Evolutionary conservation across 306 rosid genomes (phyloP), one percentile per base, ranked within the genome.

Genomic region (Cyamopsis tetragonoloba): DNA sequence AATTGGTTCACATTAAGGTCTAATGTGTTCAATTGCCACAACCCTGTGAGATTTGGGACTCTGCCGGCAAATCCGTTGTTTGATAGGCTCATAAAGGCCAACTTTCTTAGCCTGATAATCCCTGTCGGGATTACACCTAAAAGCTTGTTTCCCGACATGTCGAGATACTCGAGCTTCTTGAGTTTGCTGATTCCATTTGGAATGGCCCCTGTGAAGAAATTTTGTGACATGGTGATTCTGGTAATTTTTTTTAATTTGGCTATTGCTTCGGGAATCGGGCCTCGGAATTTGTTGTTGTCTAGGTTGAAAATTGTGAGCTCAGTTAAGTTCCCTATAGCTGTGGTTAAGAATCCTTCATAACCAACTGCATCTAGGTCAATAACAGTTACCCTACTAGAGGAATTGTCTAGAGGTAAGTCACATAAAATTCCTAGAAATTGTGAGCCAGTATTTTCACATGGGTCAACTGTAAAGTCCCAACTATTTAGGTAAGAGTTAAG

Each of bases 391-490:
- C 88, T 78, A 56, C 80, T 78, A 1, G 86, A 32, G 13, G 84
- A 78, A 18, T 66, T 37, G 37, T 78, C 84, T 6, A 66, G 34
- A 24, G 84, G 84, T 24, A 69, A 22, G 6, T 31, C 46, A 53
- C 86, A 86, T 32, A 80, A 51, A 41, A 80, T 69, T 74, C 91
- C 88, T 2, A 75, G 83, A 22, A 85, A 86, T 17, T 72, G 58
- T 14, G 82, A 43, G 4, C 86, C 84, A 0, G 54, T 47, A 69
- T 67, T 56, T 43, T 75, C 76, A 43, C 83, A 80, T 5, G 88
- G 84, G 42, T 81, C 88, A 17, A 53, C 20, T 15, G 11, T 10
- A 55, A 83, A 86, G 17, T 81, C 81, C 86, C 83, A 86, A n/a
- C 63, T 71, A 10, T 12, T 53, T 1, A 80, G 66, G 35, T 70